Conservation (phyloP, 768 basidiomycete species). For the Podaxis sp. region DNA sequence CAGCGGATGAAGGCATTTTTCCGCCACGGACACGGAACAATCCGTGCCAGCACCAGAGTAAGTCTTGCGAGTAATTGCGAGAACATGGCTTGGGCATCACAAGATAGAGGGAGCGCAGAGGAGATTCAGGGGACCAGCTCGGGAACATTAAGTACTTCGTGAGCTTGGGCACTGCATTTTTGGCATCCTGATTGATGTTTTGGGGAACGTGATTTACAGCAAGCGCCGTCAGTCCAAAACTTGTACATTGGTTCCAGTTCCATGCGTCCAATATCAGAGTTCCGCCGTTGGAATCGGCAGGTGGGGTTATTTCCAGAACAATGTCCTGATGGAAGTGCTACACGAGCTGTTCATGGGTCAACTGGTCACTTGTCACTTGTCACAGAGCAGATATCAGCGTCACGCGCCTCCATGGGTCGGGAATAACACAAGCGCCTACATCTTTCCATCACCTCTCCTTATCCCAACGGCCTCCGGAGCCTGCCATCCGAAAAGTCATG, state of each 20-base stretch:
- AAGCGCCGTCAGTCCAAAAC: background rate
- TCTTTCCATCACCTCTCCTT: background rate
- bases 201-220: background rate
- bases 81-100: background rate
- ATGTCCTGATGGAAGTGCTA: background rate
- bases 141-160: too few species aligned
- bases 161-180: too few species aligned
- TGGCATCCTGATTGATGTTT: background rate
- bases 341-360: background rate
- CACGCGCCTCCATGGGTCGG: background rate
- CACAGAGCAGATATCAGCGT: background rate
- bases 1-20: background rate
- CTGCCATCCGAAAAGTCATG: conserved; percentile 7
- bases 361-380: too few species aligned
- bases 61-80: background rate
- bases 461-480: background rate
- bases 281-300: background rate
- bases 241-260: background rate
- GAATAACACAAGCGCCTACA: background rate
- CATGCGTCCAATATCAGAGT: background rate
- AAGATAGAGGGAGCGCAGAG: background rate
- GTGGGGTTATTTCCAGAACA: background rate
- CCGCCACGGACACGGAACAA: background rate
- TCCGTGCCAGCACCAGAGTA: background rate
- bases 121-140: background rate